Percentiles rank a stretch among this genome's conserved stretches.
phyloP scores from a whole-genome alignment of 1,284 basidiomycete genomes.

The Irpex lacteus region DNA sequence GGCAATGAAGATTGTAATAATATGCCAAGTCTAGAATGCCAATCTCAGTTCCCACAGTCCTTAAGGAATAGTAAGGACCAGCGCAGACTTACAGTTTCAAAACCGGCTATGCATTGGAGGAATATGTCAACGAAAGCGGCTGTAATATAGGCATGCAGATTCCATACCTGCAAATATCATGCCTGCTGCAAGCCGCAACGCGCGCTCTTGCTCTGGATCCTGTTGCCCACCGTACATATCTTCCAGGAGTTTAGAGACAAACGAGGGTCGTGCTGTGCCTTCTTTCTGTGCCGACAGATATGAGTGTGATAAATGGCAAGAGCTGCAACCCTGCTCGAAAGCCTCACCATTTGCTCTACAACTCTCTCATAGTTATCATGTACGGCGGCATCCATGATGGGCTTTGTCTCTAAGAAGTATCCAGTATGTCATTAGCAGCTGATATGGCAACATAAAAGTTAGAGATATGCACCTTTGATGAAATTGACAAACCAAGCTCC shows the following conservation, averaged over 20 bases:
- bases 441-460: no score
- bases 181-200: background rate
- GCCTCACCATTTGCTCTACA: background rate
- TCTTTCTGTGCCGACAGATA: no score
- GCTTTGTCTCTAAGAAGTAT: background rate
- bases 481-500: background rate
- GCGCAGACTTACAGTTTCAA: background rate
- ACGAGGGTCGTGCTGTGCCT: constrained; percentile 1
- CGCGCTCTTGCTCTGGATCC: background rate
- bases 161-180: background rate
- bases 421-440: no score
- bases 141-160: no score
- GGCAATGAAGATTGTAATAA: constrained; percentile 11
- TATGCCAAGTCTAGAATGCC: constrained; percentile 9
- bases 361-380: background rate
- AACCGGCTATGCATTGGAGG: no score
- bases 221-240: background rate
- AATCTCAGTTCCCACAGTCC: no score
- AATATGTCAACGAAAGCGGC: no score
- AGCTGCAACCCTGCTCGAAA: no score
- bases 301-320: no score
- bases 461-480: background rate
- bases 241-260: background rate
- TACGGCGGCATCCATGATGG: background rate
- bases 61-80: no score